phyloP scores from a whole-genome alignment of 345 rosid species.

The Syzygium jambos region DNA sequence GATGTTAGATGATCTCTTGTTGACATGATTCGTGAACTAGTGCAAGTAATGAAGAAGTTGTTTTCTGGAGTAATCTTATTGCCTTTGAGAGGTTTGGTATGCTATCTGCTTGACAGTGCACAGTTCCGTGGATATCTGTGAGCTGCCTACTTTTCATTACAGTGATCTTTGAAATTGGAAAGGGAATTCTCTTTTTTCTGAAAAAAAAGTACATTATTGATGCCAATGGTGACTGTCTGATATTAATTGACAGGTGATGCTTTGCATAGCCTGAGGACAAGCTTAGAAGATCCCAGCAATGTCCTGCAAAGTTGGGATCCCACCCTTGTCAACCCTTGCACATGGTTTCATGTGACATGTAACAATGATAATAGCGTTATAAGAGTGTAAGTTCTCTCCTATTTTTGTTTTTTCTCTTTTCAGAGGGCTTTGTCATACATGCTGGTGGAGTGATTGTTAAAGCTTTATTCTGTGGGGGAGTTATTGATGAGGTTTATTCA shows the following conservation, averaged over 20 bases:
- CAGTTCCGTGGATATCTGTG: neutral
- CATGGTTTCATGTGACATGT: slow-evolving; percentile 97
- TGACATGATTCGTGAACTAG: neutral
- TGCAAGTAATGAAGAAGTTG: neutral
- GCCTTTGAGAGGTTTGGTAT: neutral
- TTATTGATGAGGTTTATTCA: neutral
- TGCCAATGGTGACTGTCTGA: neutral
- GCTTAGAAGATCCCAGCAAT: slow-evolving; percentile 75
- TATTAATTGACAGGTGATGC: slow-evolving; percentile 76
- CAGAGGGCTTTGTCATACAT: neutral
- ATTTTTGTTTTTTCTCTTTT: neutral
- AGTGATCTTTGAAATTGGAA: neutral
- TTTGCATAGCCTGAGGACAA: slow-evolving; percentile 69
- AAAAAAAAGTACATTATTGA: neutral
- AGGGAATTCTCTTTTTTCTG: neutral
- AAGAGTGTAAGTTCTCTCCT: slow-evolving; percentile 52
- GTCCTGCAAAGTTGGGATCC: slow-evolving; percentile 99
- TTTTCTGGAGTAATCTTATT: neutral
- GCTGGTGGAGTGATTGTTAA: neutral
- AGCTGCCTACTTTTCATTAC: neutral
- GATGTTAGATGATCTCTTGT: neutral
- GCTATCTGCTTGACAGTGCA: neutral
- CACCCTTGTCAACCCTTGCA: slow-evolving; percentile 93
- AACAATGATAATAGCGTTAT: slow-evolving; percentile 93
- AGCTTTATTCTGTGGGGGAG: neutral